Evolutionary conservation across 2,329 filamentous ascomycete genomes (phyloP), one percentile per base, ranked within the genome.

Genomic region (Beauveria sp.): DNA sequence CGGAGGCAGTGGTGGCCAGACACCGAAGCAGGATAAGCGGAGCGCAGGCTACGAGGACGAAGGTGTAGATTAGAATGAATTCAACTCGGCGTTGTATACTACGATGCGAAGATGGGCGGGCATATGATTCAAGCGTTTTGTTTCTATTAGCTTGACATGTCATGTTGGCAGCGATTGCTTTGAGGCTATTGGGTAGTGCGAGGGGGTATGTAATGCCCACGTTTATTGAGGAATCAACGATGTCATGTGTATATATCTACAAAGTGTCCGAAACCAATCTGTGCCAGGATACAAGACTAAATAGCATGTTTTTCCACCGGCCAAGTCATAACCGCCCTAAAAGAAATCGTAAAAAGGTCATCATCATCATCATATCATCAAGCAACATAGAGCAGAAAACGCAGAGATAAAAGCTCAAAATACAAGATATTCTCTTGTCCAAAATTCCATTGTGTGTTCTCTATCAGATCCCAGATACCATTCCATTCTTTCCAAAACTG

Each of bases 11-110:
- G 63, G 42, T 31, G 24, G 26, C 31, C 43, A 38, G 20, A 43
- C 28, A 22, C 10, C 55, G 34, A 59, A 50, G 22, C 52, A 26
- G 8, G 4, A 22, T 22, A 48, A 48, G n/a, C 12, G 18, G 48
- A 18, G 48, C 49, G 62, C 66, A 59, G 40, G 62, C 51, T 52
- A 62, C 34, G 66, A 69, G 14, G 70, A 73, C 28, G 70, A 77
- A 62, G 66, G 72, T 49, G 74, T 75, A 45, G 73, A 76, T 57
- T 74, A 66, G 6, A 40, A 24, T 6, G 5, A 6, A 48, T 7
- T 24, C 14, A 18, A 48, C 34, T 16, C 34, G 34, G 34, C 14
- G 45, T 22, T 48, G 45, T 48, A 48, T 48, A 48, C 45, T 67
- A 59, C 26, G 16, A 14, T 45, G 16, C 24, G 26, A 34, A 28